Evolutionary conservation across 345 rosid species (phyloP).

Genomic region (Gossypium mustelinum): DNA sequence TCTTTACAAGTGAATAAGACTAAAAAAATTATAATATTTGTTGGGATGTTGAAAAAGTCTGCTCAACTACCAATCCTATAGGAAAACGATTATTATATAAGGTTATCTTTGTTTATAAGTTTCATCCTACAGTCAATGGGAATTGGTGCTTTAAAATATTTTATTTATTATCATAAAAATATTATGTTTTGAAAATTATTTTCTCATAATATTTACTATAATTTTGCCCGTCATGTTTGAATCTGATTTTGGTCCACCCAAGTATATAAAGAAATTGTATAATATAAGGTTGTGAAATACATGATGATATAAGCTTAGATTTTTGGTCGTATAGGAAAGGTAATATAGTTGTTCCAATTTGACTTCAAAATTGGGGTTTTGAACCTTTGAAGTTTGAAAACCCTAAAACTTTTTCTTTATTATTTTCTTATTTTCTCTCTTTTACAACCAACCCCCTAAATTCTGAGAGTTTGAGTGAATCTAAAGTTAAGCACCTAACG

Average conservation of each 20-base stretch:
- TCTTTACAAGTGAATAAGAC: too few species aligned
- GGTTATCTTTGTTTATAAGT: neutral
- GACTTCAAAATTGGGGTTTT: neutral
- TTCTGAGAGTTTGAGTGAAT: neutral
- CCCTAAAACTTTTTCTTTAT: neutral
- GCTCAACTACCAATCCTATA: neutral
- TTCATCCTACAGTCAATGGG: neutral
- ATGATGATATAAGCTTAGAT: neutral
- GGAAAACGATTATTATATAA: neutral
- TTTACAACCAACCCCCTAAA: neutral
- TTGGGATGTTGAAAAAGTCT: conserved; percentile 1
- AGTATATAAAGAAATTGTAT: neutral
- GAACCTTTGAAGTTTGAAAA: neutral
- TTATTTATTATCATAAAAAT: neutral
- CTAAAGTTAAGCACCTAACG: neutral
- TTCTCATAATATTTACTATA: neutral
- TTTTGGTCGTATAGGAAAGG: neutral
- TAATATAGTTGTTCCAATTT: neutral
- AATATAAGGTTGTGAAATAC: neutral
- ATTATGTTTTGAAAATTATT: neutral
- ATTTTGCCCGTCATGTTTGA: neutral
- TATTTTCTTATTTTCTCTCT: neutral
- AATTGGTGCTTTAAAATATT: neutral
- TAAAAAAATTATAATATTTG: neutral
- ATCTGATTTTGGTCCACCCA: neutral